Percentiles rank a stretch among this genome's conserved stretches.
These are phyloP conservation scores for Laburnicola sp. DNA, from an alignment of 2,329 filamentous ascomycete genomes.

Conservation along the genomic window DNA sequence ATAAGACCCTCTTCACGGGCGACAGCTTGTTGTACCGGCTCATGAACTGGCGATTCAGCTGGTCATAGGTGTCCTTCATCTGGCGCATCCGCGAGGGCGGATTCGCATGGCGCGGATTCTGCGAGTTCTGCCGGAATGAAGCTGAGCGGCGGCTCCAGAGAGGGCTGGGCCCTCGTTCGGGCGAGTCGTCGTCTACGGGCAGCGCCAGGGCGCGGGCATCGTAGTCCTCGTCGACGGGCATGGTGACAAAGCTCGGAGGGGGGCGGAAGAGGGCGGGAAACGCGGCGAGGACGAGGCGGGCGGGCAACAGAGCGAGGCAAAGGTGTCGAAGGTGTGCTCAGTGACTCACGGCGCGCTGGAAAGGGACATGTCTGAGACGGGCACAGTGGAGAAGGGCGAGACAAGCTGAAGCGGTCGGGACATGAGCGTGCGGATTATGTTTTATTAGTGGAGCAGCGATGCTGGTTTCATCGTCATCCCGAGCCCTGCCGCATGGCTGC, in stretches of 20 bases:
- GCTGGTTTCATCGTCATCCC: constrained; percentile 15
- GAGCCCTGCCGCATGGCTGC: not conserved
- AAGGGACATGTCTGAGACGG: constrained; percentile 11
- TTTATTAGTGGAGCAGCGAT: constrained; percentile 3
- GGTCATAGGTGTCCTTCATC: constrained; percentile 48
- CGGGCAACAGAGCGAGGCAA: too few species aligned
- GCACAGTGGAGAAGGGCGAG: constrained; percentile 1
- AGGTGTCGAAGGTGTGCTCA: too few species aligned
- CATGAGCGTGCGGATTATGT: not conserved
- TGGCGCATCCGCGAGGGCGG: constrained; percentile 43
- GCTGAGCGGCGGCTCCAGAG: constrained; percentile 56
- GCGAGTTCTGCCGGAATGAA: constrained; percentile 46
- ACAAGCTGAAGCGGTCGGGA: constrained; percentile 4
- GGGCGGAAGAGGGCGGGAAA: constrained; percentile 16
- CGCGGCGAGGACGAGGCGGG: constrained; percentile 2
- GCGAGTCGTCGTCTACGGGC: constrained; percentile 53
- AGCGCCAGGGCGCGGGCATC: constrained; percentile 58
- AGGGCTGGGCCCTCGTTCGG: constrained; percentile 47
- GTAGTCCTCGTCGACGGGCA: constrained; percentile 51
- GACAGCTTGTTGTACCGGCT: constrained; percentile 60
- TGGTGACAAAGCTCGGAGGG: constrained; percentile 23
- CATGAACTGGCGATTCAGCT: constrained; percentile 51
- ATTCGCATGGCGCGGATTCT: constrained; percentile 32
- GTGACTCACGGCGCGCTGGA: constrained; percentile 2
- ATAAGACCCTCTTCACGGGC: constrained; percentile 63